Conservation (phyloP, 805 yeast genomes). For the Cyberlindnera mrakii region DNA sequence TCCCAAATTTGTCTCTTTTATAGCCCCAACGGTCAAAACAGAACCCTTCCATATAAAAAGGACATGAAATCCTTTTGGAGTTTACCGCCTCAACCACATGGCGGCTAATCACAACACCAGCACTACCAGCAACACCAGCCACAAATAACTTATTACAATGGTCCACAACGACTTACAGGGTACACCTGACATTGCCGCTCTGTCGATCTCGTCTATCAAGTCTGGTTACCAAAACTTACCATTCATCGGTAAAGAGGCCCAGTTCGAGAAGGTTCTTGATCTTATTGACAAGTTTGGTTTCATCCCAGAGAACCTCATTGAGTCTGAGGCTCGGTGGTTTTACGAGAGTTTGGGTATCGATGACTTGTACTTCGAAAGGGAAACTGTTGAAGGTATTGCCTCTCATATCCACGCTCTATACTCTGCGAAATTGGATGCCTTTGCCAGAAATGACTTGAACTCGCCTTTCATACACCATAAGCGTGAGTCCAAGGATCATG, state of each 20-base stretch:
- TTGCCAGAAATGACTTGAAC: slow-evolving; percentile 49
- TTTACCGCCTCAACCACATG: no score
- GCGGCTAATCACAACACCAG: background rate
- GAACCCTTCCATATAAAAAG: no score
- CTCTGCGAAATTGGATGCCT: slow-evolving; percentile 90
- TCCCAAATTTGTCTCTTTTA: background rate
- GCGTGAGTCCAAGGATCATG: slow-evolving; percentile 77
- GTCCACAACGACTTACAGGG: background rate
- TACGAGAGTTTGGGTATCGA: slow-evolving; percentile 85
- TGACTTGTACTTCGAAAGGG: slow-evolving; percentile 86
- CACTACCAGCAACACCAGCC: background rate
- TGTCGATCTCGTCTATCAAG: slow-evolving; percentile 34
- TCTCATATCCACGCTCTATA: slow-evolving; percentile 83
- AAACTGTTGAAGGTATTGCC: slow-evolving; percentile 72
- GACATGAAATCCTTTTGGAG: no score
- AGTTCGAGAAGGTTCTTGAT: slow-evolving; percentile 77
- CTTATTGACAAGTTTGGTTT: slow-evolving; percentile 77
- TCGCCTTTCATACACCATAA: slow-evolving; percentile 69
- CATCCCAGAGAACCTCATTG: slow-evolving; percentile 82
- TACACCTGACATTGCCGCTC: slow-evolving; percentile 32
- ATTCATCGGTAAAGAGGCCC: slow-evolving; percentile 75
- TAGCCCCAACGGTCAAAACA: no score
- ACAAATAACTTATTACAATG: background rate
- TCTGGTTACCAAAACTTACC: slow-evolving; percentile 71
- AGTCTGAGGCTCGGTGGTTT: slow-evolving; percentile 84